Evolutionary conservation across 2,329 filamentous ascomycete species (phyloP), one percentile per base, ranked within the genome.

Genomic region (Ampelomyces quisqualis): DNA sequence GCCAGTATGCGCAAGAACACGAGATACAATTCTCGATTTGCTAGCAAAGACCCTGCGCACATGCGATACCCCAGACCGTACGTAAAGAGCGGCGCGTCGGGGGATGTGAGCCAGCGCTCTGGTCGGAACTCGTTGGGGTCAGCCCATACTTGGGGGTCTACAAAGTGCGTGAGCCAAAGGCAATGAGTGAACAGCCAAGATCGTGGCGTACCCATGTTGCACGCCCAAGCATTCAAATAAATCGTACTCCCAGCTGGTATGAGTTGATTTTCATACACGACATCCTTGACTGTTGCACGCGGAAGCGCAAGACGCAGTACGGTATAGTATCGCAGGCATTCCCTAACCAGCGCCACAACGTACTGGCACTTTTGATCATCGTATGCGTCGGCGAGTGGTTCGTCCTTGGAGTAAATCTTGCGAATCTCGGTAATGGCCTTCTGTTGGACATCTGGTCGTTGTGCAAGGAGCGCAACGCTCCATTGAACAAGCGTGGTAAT

Each of bases 221-320:
- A 85, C 2, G 81, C 81, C 81, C 81, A 85, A 0, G 80, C 78
- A 43, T 85, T 86, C 18, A 85, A 66, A 60, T 84, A 85, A 23
- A 84, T 73, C 0, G 83, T 77, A 1, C 80, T 83, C 0, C 80
- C 81, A 30, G 77, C 77, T 1, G 82, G 81, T 27, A 85, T 82
- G 5, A 74, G 58, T 21, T 75, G 73, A 13, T 76, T 79, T 7
- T 81, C 64, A 43, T 84, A 84, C 0, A 69, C 65, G 2, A 85
- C 70, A 37, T 83, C 80, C 48, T 76, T 78, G 40, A 82, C 77
- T 0, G 81, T 82, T 0, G 77, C 78, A 7, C 81, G 74, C 1
- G 82, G 82, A 1, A 85, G 73, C 2, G 79, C 77, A 1, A 86
- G 71, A 2, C 81, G 72, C 9, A 85, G 73, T 0, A 86, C 82